Percentiles rank a stretch among this genome's conserved stretches.
phyloP scores from a whole-genome alignment of 2,329 filamentous ascomycete genomes.

The Phaeosphaeria sp. region DNA sequence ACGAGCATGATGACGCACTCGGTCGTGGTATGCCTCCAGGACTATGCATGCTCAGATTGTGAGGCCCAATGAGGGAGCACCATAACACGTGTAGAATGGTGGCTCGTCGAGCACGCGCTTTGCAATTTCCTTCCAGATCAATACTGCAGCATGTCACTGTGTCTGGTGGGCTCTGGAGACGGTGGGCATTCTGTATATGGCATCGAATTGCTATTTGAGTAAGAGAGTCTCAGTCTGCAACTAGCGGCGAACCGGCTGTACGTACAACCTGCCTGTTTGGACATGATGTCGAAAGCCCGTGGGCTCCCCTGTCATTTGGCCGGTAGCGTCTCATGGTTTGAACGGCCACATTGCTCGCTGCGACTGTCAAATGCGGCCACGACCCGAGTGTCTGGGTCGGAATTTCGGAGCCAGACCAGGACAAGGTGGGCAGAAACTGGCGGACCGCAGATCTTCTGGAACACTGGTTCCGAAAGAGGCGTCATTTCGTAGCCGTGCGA shows the following conservation, averaged over 20 bases:
- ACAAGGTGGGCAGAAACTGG: slow-evolving; percentile 6
- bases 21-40: slow-evolving; percentile 1
- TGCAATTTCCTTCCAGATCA: background rate
- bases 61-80: background rate
- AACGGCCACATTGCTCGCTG: slow-evolving; percentile 5
- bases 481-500: background rate
- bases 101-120: slow-evolving; percentile 13
- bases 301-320: background rate
- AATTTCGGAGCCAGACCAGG: slow-evolving; percentile 2
- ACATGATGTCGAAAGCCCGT: background rate
- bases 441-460: slow-evolving; percentile 12
- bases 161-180: background rate
- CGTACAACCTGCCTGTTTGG: slow-evolving; percentile 4
- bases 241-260: slow-evolving; percentile 1
- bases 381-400: slow-evolving; percentile 1
- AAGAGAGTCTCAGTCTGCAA: slow-evolving; percentile 3
- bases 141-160: background rate
- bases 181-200: background rate
- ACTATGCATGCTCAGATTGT: background rate
- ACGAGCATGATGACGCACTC: slow-evolving; percentile 2
- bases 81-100: slow-evolving; percentile 22
- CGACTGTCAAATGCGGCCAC: slow-evolving; percentile 6
- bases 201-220: background rate
- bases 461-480: slow-evolving; percentile 6
- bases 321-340: slow-evolving; percentile 1